Evolutionary conservation across 2,329 filamentous ascomycete genomes (phyloP), one percentile per base, ranked within the genome.

Genomic region (Ophiostoma perfectum): DNA sequence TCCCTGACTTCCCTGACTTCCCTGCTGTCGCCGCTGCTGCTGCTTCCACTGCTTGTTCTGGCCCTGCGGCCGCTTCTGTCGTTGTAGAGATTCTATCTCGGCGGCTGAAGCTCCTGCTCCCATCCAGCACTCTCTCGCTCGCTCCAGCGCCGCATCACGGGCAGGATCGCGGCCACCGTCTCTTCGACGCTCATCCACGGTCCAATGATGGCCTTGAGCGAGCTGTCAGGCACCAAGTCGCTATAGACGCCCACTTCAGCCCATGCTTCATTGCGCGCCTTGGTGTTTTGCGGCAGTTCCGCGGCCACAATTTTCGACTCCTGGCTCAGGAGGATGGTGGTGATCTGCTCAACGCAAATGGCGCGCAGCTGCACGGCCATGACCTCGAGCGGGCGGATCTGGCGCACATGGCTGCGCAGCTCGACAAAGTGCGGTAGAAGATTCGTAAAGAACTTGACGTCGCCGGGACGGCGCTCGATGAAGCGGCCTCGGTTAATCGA

Each of bases 111-210:
- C 42, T 72, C 71, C 49, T 71, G 71, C 38, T 72, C 70, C 83
- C 82, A 85, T 18, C 78, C 75, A n/a, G 83, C 78, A 5, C 75
- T 74, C 69, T 84, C 81, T 3, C 79, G 77, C 8, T 77, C 76
- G 62, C 79, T 80, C 80, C 81, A 84, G 38, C 76, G 74, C 2
- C 76, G 76, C 71, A 84, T 74, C 4, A 82, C 74, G 6, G 74
- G 75, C 68, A 84, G 72, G 12, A 78, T 76, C 5, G 75, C 74
- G 7, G 75, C 73, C 12, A 80, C 79, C 6, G 79, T 76, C 14
- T 83, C 81, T 68, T 83, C 80, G 9, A 83, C 75, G 3, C 76
- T 76, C 8, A 78, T 78, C 81, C 82, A 83, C 0, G 80, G 78
- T 0, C 78, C 78, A n/a, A 80, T 72, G 2, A 72, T 67, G 3